A percentile compares a stretch with the other conserved stretches of the same genome.
Evolutionary conservation across 2,329 filamentous ascomycete species (phyloP).

Genomic region (Metarhizium guizhouense): DNA sequence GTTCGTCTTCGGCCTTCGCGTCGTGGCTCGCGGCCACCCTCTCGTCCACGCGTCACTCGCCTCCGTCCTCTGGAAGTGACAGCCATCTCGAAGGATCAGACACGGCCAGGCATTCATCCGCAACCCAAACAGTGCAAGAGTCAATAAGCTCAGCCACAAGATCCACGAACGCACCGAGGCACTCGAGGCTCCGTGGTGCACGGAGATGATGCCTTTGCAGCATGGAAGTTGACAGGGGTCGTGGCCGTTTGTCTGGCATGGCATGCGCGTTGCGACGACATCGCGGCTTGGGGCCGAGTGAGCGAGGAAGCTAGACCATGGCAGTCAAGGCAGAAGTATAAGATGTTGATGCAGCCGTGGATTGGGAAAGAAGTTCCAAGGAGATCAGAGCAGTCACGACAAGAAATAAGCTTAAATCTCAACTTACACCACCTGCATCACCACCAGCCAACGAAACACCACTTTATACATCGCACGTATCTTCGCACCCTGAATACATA

Average conservation of each 20-base stretch:
- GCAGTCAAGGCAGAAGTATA: neutral
- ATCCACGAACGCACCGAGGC: neutral
- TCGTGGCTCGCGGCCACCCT: neutral
- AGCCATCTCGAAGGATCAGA: neutral
- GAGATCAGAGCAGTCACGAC: neutral
- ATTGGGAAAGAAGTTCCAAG: neutral
- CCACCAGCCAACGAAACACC: neutral
- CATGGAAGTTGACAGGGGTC: neutral
- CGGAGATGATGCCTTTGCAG: neutral
- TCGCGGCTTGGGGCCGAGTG: neutral
- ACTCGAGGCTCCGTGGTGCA: neutral
- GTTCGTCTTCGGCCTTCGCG: neutral
- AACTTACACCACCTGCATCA: neutral
- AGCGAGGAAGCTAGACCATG: neutral
- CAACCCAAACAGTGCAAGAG: neutral
- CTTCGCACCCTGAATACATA: neutral
- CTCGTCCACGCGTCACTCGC: neutral
- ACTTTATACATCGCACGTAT: neutral
- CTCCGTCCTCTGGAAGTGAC: neutral
- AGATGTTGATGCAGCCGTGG: neutral
- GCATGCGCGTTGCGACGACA: neutral
- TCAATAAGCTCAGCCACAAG: neutral
- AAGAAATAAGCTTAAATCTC: neutral
- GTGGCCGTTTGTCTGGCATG: neutral
- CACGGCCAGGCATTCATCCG: neutral